These are phyloP conservation scores for Dioszegia crocea DNA, from an alignment of 768 basidiomycete genomes.

Conservation along the genomic window DNA sequence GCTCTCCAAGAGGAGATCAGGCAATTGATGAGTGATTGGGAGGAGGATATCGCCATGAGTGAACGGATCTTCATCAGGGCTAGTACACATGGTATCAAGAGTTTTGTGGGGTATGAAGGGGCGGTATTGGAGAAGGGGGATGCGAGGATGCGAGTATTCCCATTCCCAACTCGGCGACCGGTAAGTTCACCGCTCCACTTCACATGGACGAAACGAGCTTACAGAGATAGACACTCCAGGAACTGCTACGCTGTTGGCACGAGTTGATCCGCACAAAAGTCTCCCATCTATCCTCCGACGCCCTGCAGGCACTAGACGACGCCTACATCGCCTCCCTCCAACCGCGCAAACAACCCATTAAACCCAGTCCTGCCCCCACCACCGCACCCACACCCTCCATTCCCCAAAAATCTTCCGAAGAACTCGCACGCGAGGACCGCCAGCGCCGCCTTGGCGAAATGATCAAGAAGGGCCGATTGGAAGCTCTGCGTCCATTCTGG, in stretches of 20 bases:
- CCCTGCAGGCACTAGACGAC: slow-evolving; percentile 78
- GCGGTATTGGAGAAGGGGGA: slow-evolving; percentile 72
- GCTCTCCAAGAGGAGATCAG: slow-evolving; percentile 93
- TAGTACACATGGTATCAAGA: slow-evolving; percentile 76
- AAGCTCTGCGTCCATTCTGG: slow-evolving; percentile 74
- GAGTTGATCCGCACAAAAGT: slow-evolving; percentile 81
- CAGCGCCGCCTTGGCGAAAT: slow-evolving; percentile 85
- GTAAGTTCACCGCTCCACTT: slow-evolving; percentile 55
- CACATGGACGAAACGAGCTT: background rate
- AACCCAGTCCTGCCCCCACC: slow-evolving; percentile 49
- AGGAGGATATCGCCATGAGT: slow-evolving; percentile 75
- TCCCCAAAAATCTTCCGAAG: slow-evolving; percentile 70
- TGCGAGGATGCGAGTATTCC: slow-evolving; percentile 77
- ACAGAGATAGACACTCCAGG: slow-evolving; percentile 70
- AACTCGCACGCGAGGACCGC: slow-evolving; percentile 71
- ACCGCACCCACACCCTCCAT: slow-evolving; percentile 56
- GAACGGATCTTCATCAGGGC: slow-evolving; percentile 91
- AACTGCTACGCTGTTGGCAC: slow-evolving; percentile 75
- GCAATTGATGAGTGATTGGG: slow-evolving; percentile 75
- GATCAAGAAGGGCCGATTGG: slow-evolving; percentile 77
- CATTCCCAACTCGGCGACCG: slow-evolving; percentile 92
- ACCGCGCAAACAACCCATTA: slow-evolving; percentile 67
- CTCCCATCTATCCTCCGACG: slow-evolving; percentile 80
- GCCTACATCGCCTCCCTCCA: slow-evolving; percentile 76
- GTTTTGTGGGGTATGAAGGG: slow-evolving; percentile 84